These are phyloP conservation scores for Monilinia laxa DNA, from an alignment of 2,329 filamentous ascomycete species.

Conservation along the genomic window DNA sequence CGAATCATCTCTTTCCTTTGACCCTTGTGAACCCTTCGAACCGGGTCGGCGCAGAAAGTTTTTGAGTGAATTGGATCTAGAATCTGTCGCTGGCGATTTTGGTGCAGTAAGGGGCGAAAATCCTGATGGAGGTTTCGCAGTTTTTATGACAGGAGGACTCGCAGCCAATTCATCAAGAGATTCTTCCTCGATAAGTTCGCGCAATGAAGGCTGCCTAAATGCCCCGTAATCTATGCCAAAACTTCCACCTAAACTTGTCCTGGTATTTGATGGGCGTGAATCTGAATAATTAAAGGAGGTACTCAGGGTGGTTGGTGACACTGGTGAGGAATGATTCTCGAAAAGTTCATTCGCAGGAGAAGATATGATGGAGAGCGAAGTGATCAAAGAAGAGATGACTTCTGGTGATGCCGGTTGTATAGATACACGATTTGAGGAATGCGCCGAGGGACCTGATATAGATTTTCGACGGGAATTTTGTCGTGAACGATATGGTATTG, in stretches of 20 bases:
- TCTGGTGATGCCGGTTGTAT: slow-evolving; percentile 53
- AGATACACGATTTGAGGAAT: slow-evolving; percentile 37
- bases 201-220: slow-evolving; percentile 54
- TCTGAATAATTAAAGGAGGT: slow-evolving; percentile 30
- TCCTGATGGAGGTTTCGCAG: slow-evolving; percentile 77
- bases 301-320: slow-evolving; percentile 44
- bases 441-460: slow-evolving; percentile 35
- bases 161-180: slow-evolving; percentile 61
- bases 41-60: slow-evolving; percentile 63
- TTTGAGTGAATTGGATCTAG: slow-evolving; percentile 49
- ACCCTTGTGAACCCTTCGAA: slow-evolving; percentile 56
- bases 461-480: slow-evolving; percentile 38
- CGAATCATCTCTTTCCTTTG: slow-evolving; percentile 54
- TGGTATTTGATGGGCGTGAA: slow-evolving; percentile 22
- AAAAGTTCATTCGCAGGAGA: slow-evolving; percentile 68
- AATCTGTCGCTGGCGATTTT: slow-evolving; percentile 47
- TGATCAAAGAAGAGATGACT: slow-evolving; percentile 69
- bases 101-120: slow-evolving; percentile 69
- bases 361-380: slow-evolving; percentile 66
- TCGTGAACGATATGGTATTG: slow-evolving; percentile 35
- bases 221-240: slow-evolving; percentile 75
- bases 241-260: slow-evolving; percentile 41
- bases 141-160: slow-evolving; percentile 71
- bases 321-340: slow-evolving; percentile 47
- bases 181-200: slow-evolving; percentile 50